Base-by-base conservation (phyloP, 2,329 filamentous ascomycete species). In the Diaporthe ampelina region DNA sequence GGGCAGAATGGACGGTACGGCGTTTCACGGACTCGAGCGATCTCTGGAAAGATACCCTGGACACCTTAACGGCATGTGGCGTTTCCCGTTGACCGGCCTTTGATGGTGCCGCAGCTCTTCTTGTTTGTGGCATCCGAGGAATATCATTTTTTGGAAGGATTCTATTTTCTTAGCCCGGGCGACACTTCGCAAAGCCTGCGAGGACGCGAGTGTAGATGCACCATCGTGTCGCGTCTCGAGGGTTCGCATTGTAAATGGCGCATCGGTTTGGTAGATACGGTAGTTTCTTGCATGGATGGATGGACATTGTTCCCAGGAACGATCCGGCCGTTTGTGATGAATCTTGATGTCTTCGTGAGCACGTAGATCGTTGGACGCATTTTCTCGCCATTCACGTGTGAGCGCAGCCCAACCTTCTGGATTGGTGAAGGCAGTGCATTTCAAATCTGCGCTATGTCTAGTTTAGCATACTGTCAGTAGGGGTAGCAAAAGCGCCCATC, bases 11-110 rank as follows among this genome's bases (percentile, higher is more conserved):
- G 63, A 68, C 32, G 63, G 72, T 45, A 76, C 63, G 74, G 74
- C 74, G 74, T 76, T 76, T 76, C 73, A 77, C 63, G 74, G 75
- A 57, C 70, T 76, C 74, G 74, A 58, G 72, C 72, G 65, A 74
- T 74, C 73, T 74, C 72, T 76, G 76, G 76, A 76, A 76, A 78
- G 78, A 79, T 79, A 79, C 78, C 78, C 72, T 73, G 69, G 72
- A 76, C 68, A 74, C 68, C 58, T 68, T 73, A 50, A 50, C 63
- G 63, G 65, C 43, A 52, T 35, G 59, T 57, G 73, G 74, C 71
- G 72, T 74, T 74, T 70, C 61, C 61, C 74, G 59, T 74, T 74
- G 26, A 73, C 57, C 45, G 50, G 56, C 37, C 68, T 65, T 48
- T 69, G 56, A 69, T 15, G 67, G 45, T 32, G 56, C 74, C 72